Percentiles rank a stretch among this genome's conserved stretches.
These are phyloP conservation scores for Daldinia loculata DNA, from an alignment of 495 filamentous ascomycete species.

Conservation along the genomic window DNA sequence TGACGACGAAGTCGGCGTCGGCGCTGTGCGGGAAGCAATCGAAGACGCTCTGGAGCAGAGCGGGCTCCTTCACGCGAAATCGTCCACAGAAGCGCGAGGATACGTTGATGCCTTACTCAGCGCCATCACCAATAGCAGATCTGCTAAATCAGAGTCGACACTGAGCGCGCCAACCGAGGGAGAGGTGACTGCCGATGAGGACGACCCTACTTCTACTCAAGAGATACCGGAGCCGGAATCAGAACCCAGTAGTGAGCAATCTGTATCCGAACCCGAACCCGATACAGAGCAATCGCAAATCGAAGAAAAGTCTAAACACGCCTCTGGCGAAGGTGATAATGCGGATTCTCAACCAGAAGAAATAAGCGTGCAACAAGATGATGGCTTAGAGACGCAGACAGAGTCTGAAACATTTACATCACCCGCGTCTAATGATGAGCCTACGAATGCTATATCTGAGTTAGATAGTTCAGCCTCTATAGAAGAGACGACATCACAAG, in stretches of 20 bases:
- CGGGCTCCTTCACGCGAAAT: constrained; percentile 50
- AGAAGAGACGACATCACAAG: background rate
- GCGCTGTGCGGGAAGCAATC: constrained; percentile 53
- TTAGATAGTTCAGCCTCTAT: constrained; percentile 1
- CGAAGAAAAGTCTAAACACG: constrained; percentile 18
- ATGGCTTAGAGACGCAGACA: constrained; percentile 7
- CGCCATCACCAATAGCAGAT: constrained; percentile 45
- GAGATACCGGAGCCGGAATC: constrained; percentile 1
- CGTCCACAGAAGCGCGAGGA: constrained; percentile 46
- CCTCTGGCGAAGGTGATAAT: constrained; percentile 4
- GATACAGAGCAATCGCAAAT: constrained; percentile 26
- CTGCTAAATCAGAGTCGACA: constrained; percentile 29
- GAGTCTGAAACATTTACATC: background rate
- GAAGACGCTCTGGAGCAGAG: constrained; percentile 56
- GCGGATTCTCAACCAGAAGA: constrained; percentile 2
- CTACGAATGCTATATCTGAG: background rate
- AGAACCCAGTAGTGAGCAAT: constrained; percentile 17
- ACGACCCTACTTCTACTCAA: constrained; percentile 1
- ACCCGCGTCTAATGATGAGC: background rate
- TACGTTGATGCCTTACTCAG: constrained; percentile 54
- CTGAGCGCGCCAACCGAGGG: constrained; percentile 26
- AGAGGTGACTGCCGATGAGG: constrained; percentile 31
- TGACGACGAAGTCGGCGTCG: constrained; percentile 60
- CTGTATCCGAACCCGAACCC: constrained; percentile 13
- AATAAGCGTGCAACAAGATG: background rate